Base-by-base conservation (phyloP, 352 stramenopile species). In the Phytophthora pluvialis region DNA sequence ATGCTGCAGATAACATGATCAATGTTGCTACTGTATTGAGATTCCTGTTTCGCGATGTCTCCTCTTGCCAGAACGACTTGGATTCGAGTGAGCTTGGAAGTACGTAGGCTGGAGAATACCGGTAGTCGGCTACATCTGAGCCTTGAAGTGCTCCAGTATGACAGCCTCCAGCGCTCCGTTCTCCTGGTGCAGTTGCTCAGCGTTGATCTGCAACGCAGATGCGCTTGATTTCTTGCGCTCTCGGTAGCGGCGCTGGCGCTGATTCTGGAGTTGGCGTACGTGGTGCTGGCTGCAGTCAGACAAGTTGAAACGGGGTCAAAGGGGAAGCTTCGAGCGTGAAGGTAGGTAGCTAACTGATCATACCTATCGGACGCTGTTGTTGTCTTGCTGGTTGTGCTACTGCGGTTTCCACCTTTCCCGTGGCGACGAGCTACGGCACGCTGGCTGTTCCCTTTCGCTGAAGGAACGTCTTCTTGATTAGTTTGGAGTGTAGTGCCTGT, bases 151-250 rank as follows among this genome's bases (percentile, higher is more conserved):
- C 32, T 67, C 32, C 13, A 76, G 8, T 58, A 76, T 80, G 15
- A 83, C 64, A 28, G 49, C 31, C 39, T 77, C 73, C 18, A 94
- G 60, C 40, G 74, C 75, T 53, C 55, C 63, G 13, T 93, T 75
- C 57, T 93, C 79, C 43, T 77, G 61, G 7, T 66, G 50, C 29
- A 94, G 69, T n/a, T 80, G 73, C 3, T 83, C 63, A 39, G 76
- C 65, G 2, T 74, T 83, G 8, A 18, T 28, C 32, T 80, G 56
- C 48, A 81, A 36, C 3, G 63, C 62, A 10, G 69, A 77, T 40
- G 55, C 51, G 12, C 53, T 78, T 3, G 61, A 71, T 33, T 83
- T 81, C 40, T 83, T 83, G 40, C 75, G 75, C 47, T 77, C 75
- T 52, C 75, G 75, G 47, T 83, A 83, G 52, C 75, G 75, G 4